phyloP scores from a whole-genome alignment of 2,329 filamentous ascomycete genomes.

The Trichophyton equinum region DNA sequence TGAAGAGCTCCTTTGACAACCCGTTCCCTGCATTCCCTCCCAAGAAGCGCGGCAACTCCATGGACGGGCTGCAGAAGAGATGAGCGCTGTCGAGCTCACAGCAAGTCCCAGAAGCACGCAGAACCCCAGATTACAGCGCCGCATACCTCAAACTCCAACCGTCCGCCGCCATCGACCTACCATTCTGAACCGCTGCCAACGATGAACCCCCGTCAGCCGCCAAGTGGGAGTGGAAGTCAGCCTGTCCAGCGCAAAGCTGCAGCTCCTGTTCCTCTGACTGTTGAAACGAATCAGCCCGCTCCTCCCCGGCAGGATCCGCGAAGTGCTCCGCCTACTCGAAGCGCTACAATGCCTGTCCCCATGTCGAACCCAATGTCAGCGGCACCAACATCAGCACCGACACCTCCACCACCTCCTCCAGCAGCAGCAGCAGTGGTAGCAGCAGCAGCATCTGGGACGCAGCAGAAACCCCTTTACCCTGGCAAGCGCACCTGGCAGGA shows the following conservation, averaged over 20 bases:
- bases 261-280: neutral
- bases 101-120: slow-evolving; percentile 16
- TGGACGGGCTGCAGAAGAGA: slow-evolving; percentile 27
- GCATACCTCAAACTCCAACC: slow-evolving; percentile 29
- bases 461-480: slow-evolving; percentile 21
- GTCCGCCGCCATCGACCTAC: slow-evolving; percentile 21
- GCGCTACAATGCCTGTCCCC: slow-evolving; percentile 27
- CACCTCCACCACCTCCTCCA: too few species aligned
- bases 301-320: slow-evolving; percentile 14
- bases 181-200: slow-evolving; percentile 11
- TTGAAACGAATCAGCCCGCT: slow-evolving; percentile 3
- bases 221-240: neutral
- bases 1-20: slow-evolving; percentile 32
- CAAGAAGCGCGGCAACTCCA: slow-evolving; percentile 24
- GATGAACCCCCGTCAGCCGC: neutral
- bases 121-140: slow-evolving; percentile 20
- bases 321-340: slow-evolving; percentile 18
- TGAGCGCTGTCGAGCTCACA: slow-evolving; percentile 28
- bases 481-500: slow-evolving; percentile 26
- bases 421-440: too few species aligned
- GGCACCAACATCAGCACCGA: too few species aligned
- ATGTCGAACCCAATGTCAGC: slow-evolving; percentile 7
- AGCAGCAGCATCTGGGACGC: too few species aligned
- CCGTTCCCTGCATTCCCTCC: slow-evolving; percentile 36
- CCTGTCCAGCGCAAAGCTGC: neutral